Evolutionary conservation across 2,329 filamentous ascomycete species (phyloP), one percentile per base, ranked within the genome.

Genomic region (Sordariomycetes sp.): DNA sequence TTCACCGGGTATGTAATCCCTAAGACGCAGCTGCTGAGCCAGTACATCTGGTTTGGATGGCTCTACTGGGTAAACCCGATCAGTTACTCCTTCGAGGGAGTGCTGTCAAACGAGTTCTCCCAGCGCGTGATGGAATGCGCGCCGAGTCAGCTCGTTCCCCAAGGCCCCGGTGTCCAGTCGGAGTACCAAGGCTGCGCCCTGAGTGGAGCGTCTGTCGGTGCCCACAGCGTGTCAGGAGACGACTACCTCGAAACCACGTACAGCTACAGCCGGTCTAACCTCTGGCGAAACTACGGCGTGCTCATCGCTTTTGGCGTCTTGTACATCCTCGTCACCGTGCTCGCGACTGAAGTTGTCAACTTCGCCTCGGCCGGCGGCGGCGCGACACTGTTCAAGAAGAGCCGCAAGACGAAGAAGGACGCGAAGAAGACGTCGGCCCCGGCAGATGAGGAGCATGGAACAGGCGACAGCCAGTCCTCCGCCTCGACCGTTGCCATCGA

Each of bases 21-120:
- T 0, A 78, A 79, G 20, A 74, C 76, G 0, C 74, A 82, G 20
- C 80, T 83, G 63, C 68, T 80, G 61, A 71, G 75, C 46, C 71
- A 78, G 60, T 76, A 89, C 65, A 88, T 86, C 73, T 89, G 86
- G 86, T 81, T 87, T 43, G 76, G 81, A 3, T 88, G 86, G 84
- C 78, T 88, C 35, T 79, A 79, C 53, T 87, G 79, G 72, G 72
- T 87, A 20, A 87, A 88, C 59, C 85, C 85, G 0, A 69, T 88
- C 16, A 77, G 76, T 25, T 89, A 88, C 65, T 78, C 79, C 2
- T 89, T 85, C 57, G 86, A 89, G 65, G 77, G 77, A 0, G 72
- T 87, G 35, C 63, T 83, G 40, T 68, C 76, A 1, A 83, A 82
- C 61, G 79, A 84, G 60, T 76, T 83, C 55, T 68, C 79, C 43